Evolutionary conservation across 495 filamentous ascomycete species (phyloP).

Genomic region (Hypoxylon subgilvum): DNA sequence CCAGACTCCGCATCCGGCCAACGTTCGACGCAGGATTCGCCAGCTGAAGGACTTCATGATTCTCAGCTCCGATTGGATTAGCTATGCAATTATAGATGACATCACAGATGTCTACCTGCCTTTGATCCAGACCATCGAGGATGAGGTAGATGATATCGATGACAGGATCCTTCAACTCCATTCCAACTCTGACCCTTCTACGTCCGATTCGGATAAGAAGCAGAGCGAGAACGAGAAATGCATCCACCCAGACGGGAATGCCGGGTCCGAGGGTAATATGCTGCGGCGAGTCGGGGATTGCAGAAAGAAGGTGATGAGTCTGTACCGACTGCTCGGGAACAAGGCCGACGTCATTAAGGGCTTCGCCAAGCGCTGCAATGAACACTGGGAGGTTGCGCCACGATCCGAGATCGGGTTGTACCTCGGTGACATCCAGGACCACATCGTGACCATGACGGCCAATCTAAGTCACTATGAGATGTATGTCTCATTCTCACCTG

Average conservation of each 20-base stretch:
- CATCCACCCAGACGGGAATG: slow-evolving; percentile 53
- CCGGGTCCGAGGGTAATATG: slow-evolving; percentile 77
- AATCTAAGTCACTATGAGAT: slow-evolving; percentile 96
- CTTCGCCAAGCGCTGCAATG: slow-evolving; percentile 98
- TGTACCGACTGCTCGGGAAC: slow-evolving; percentile 91
- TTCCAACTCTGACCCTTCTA: slow-evolving; percentile 52
- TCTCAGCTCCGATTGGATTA: slow-evolving; percentile 95
- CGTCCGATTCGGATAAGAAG: slow-evolving; percentile 35
- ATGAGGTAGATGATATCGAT: slow-evolving; percentile 90
- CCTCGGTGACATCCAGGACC: slow-evolving; percentile 96
- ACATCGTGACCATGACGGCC: slow-evolving; percentile 96
- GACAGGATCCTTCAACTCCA: slow-evolving; percentile 80
- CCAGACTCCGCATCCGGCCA: slow-evolving; percentile 89
- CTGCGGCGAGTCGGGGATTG: slow-evolving; percentile 88
- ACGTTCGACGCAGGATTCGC: slow-evolving; percentile 89
- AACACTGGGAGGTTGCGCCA: slow-evolving; percentile 96
- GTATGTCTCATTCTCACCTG: slow-evolving; percentile 58
- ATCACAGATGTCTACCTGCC: slow-evolving; percentile 96
- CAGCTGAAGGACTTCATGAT: slow-evolving; percentile 94
- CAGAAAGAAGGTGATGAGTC: slow-evolving; percentile 93
- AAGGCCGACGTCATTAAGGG: slow-evolving; percentile 99
- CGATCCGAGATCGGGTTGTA: slow-evolving; percentile 94
- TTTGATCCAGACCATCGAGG: slow-evolving; percentile 84
- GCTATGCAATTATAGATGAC: slow-evolving; percentile 96
- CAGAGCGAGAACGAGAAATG: slow-evolving; percentile 52